Evolutionary conservation across 495 filamentous ascomycete species (phyloP), one percentile per base, ranked within the genome.

Genomic region (Penicillium alfredii): DNA sequence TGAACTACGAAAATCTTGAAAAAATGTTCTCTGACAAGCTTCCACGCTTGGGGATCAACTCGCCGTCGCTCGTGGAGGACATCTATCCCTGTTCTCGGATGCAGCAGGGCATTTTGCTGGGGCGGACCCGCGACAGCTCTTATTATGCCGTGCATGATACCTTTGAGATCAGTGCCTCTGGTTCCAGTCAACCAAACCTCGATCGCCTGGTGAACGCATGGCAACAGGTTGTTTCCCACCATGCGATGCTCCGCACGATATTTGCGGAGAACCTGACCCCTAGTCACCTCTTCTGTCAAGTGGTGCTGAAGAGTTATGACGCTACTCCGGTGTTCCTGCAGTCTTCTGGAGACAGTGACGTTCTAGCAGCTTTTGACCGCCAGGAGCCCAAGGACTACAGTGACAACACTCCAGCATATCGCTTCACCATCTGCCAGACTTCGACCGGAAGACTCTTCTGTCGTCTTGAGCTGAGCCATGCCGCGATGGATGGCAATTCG

Each of bases 31-130:
- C 41, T 2, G 45, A 61, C 2, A 72, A 49, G 32, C 41, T 84
- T 0, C 63, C 71, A 0, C 46, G 53, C 4, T 53, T 81, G 9
- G 71, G 71, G 4, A 59, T 84, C 0, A 31, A 38, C 0, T 60
- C 63, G 4, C 16, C 65, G 3, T 55, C 60, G 4, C 42, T 64
- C n/a, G 44, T 77, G 5, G 74, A 86, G 50, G 74, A 80, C 35
- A 71, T 73, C 12, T 85, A 84, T 40, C 80, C 79, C 3, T 81
- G 76, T 37, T 80, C 81, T 6, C 72, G 73, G 2, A 78, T 82
- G 50, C 82, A 87, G 44, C 72, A 82, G 44, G 80, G 73, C 21
- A 74, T 86, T 12, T 48, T 86, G 6, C 71, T 82, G 22, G 77
- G 76, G 33, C 76, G 74, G 8, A 60, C 71, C 16, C 61, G 75